phyloP scores from a whole-genome alignment of 768 basidiomycete genomes.

The Lentinula raphanica region DNA sequence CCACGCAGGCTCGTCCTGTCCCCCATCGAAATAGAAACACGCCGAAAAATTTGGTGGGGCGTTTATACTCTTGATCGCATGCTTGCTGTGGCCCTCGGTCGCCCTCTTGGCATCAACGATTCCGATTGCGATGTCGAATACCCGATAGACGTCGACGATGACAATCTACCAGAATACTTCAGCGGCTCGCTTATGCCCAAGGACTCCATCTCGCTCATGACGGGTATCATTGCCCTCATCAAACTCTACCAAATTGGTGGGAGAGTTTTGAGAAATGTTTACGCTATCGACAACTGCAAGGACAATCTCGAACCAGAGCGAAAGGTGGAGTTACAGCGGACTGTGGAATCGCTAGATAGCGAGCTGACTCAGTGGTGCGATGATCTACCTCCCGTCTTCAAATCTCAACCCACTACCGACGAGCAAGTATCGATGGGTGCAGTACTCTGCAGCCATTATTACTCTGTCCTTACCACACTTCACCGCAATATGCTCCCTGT shows the following conservation, averaged over 20 bases:
- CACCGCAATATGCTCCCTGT: constrained; percentile 86
- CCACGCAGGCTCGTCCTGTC: constrained; percentile 67
- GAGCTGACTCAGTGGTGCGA: constrained; percentile 83
- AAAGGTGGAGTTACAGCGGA: constrained; percentile 68
- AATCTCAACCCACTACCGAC: constrained; percentile 65
- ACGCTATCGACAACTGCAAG: constrained; percentile 73
- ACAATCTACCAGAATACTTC: constrained; percentile 66
- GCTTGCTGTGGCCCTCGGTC: constrained; percentile 85
- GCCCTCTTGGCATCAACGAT: constrained; percentile 86
- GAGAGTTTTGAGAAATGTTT: constrained; percentile 75
- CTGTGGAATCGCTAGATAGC: constrained; percentile 73
- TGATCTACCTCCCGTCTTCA: constrained; percentile 68
- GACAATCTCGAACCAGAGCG: constrained; percentile 70
- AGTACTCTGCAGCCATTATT: constrained; percentile 84
- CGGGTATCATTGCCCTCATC: constrained; percentile 70
- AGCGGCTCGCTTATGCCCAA: constrained; percentile 53
- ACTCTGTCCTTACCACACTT: constrained; percentile 80
- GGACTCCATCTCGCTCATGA: constrained; percentile 67
- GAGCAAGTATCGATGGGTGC: constrained; percentile 84
- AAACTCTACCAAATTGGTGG: constrained; percentile 83
- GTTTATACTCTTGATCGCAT: constrained; percentile 88
- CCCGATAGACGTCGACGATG: constrained; percentile 82
- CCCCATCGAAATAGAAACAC: constrained; percentile 81
- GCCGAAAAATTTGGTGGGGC: constrained; percentile 91
- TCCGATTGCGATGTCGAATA: constrained; percentile 86